Conservation (phyloP, 1,284 basidiomycete genomes). For the Moesziomyces sp. region DNA sequence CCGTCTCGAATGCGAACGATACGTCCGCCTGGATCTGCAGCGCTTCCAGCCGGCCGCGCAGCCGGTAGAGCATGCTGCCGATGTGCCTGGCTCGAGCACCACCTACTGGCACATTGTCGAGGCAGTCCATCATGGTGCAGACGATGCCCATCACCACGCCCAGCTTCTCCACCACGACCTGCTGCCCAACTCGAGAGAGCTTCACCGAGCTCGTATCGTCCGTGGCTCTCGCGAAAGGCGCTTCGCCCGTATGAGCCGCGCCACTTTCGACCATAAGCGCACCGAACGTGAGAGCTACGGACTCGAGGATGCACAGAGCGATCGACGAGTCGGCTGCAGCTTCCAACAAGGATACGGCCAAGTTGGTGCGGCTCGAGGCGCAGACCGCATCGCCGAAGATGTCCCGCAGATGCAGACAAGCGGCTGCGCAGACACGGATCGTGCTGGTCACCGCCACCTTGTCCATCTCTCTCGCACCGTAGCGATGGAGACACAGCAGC, state of each 20-base stretch:
- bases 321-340: neutral
- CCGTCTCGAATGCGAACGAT: conserved; percentile 18
- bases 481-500: neutral
- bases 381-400: neutral
- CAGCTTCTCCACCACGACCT: conserved; percentile 4
- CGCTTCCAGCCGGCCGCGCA: conserved; percentile 6
- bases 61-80: neutral
- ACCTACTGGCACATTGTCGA: conserved; percentile 15
- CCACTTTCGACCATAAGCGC: conserved; percentile 1
- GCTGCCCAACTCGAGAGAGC: conserved; percentile 1
- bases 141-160: conserved; percentile 20
- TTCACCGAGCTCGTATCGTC: neutral
- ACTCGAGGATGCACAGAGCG: conserved; percentile 20
- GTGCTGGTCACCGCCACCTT: neutral
- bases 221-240: neutral
- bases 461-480: neutral
- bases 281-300: conserved; percentile 7
- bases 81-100: conserved; percentile 3
- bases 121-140: conserved; percentile 13
- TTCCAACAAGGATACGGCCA: neutral
- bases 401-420: neutral
- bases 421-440: neutral
- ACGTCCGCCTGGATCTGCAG: conserved; percentile 18
- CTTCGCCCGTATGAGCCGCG: neutral
- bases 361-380: neutral